These are phyloP conservation scores for Scedosporium minutisporum DNA, from an alignment of 2,329 filamentous ascomycete genomes.

Conservation along the genomic window DNA sequence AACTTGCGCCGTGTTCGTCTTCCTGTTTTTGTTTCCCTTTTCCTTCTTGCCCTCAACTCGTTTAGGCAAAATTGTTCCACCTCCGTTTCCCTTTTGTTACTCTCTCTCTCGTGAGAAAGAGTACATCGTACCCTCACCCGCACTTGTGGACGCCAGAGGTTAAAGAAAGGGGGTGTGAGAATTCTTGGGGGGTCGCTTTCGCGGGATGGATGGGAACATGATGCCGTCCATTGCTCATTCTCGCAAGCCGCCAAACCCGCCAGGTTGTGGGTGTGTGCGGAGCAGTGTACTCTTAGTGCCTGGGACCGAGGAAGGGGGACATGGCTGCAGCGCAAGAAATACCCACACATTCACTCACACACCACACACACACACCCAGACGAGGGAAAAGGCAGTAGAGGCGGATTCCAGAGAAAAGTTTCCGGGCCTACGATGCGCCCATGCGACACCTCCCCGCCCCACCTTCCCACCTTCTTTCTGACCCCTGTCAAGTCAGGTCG, in stretches of 20 bases:
- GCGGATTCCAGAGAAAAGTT: not conserved
- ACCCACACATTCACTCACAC: not conserved
- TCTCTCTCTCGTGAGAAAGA: not conserved
- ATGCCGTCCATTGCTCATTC: not conserved
- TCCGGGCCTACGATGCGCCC: slow-evolving; percentile 7
- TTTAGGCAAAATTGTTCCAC: slow-evolving; percentile 7
- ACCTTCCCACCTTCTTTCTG: not conserved
- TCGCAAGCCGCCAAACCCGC: not conserved
- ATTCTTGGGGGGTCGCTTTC: not conserved
- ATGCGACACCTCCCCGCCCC: not conserved
- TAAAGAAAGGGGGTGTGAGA: not conserved
- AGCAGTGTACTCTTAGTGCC: not conserved
- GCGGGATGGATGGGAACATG: not conserved
- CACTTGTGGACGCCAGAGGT: not conserved
- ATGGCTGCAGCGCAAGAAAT: not conserved
- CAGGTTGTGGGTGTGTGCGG: not conserved
- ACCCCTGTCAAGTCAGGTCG: not conserved
- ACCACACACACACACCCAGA: not conserved
- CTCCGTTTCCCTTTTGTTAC: not conserved
- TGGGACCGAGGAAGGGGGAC: not conserved
- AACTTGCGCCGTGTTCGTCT: not conserved
- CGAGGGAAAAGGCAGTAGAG: not conserved
- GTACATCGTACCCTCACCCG: not conserved
- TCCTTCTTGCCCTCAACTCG: not conserved
- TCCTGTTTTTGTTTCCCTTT: not conserved